A percentile compares a stretch with the other conserved stretches of the same genome.
Evolutionary conservation across 805 yeast species (phyloP).

Genomic region (Komagataella pastoris): DNA sequence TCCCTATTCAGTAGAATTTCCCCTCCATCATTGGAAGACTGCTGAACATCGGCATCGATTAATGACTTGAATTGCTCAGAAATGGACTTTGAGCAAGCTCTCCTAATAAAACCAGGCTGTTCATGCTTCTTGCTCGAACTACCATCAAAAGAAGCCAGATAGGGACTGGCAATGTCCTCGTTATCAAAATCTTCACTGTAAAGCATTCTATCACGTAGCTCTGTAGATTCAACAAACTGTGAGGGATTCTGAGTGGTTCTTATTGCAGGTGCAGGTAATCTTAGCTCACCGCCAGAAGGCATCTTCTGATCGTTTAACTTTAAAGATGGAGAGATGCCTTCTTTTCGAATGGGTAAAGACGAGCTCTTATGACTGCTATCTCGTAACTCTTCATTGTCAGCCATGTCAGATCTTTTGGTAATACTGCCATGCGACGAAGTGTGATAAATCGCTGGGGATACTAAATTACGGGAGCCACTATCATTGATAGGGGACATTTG

Average conservation of each 20-base stretch:
- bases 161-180: slow-evolving; percentile 1
- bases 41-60: slow-evolving; percentile 23
- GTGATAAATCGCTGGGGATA: slow-evolving; percentile 14
- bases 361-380: slow-evolving; percentile 6
- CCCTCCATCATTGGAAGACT: background rate
- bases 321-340: background rate
- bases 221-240: slow-evolving; percentile 2
- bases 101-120: slow-evolving; percentile 1
- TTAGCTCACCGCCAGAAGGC: background rate
- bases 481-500: background rate
- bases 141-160: background rate
- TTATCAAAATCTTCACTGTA: slow-evolving; percentile 5
- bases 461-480: background rate
- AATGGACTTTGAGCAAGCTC: slow-evolving; percentile 5
- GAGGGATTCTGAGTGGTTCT: background rate
- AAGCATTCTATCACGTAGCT: slow-evolving; percentile 5
- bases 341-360: slow-evolving; percentile 3
- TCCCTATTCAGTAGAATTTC: background rate
- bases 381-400: slow-evolving; percentile 20
- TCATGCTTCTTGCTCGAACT: slow-evolving; percentile 1
- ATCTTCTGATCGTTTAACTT: background rate
- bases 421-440: slow-evolving; percentile 14
- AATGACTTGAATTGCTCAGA: slow-evolving; percentile 7
- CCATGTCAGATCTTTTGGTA: slow-evolving; percentile 13
- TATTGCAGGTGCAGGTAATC: background rate